These are phyloP conservation scores for Fusarium nygamai DNA, from an alignment of 2,329 filamentous ascomycete species.

Conservation along the genomic window DNA sequence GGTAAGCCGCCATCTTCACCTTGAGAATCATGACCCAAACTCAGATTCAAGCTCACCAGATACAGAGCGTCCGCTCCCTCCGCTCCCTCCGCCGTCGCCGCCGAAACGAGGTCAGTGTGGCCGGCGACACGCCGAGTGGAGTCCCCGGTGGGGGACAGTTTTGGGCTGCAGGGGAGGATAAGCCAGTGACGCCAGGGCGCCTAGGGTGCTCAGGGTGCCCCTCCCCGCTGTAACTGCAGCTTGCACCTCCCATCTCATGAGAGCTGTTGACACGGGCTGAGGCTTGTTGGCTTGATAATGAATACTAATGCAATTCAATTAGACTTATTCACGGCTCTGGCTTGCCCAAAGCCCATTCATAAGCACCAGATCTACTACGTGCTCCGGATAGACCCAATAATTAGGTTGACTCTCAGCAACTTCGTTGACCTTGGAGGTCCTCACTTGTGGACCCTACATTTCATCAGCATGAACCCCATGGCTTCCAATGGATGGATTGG, in stretches of 20 bases:
- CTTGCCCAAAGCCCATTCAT: conserved; percentile 17
- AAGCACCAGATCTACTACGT: conserved; percentile 14
- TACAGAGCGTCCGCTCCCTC: conserved; percentile 14
- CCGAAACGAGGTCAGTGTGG: conserved; percentile 33
- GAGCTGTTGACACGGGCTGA: conserved; percentile 7
- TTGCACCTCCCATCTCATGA: conserved; percentile 5
- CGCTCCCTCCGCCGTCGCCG: conserved; percentile 30
- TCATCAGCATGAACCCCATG: conserved; percentile 16
- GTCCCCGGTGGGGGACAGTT: conserved; percentile 35
- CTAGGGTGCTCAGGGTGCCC: conserved; percentile 24
- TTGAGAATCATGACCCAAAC: conserved; percentile 15
- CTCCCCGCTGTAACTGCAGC: conserved; percentile 21
- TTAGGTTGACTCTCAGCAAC: neutral
- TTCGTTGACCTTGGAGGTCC: conserved; percentile 21
- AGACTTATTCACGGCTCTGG: neutral
- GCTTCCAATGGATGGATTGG: neutral
- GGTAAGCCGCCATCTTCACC: conserved; percentile 23
- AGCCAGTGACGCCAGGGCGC: conserved; percentile 34
- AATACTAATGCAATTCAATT: neutral
- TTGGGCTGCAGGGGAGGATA: conserved; percentile 3
- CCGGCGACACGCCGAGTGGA: conserved; percentile 43
- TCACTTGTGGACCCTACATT: conserved; percentile 22
- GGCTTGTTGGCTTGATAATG: conserved; percentile 9
- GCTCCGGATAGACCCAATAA: neutral
- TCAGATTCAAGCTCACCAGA: conserved; percentile 34